Evolutionary conservation across 495 filamentous ascomycete species (phyloP), one percentile per base, ranked within the genome.

Genomic region (Penicillium verhagenii): DNA sequence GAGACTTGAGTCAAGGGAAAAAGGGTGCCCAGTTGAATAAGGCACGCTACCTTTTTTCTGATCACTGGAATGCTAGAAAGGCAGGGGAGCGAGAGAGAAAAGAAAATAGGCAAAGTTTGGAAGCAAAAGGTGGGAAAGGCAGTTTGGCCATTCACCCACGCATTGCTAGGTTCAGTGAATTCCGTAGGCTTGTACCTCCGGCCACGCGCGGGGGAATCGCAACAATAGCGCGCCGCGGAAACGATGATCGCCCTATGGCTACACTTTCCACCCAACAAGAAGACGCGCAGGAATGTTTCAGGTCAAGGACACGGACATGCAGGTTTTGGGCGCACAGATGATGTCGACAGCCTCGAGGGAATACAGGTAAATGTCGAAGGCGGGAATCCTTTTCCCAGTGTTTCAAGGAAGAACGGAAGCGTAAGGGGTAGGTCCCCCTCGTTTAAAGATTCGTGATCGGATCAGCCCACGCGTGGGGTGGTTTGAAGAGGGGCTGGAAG

Each of bases 351-450:
- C 37, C 50, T 31, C 37, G 56, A 40, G 37, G 16, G 28, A 47
- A 43, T 28, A 25, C 42, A 37, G 40, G 49, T 47, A 40, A 31
- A 49, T 44, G 33, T 19, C 21, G 13, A 31, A 18, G 40, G 20
- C 9, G n/a, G 50, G 42, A 50, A 47, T 31, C 44, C 56, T 56
- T 37, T 4, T 49, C 57, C 47, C 4, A 50, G 50, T 52, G 52
- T 58, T 56, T 57, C 49, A 60, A 52, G 47, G 43, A 64, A 55
- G 55, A 56, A 56, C 52, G 50, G 47, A 44, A 44, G 62, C 40
- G 64, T 58, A 67, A 67, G 64, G 64, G 64, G 56, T 55, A 59
- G 54, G 50, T 56, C 54, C 64, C 64, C 56, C 53, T 56, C 51
- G 40, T 35, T 57, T 44, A 40, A 25, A 23, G 23, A 45, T 56